phyloP scores from a whole-genome alignment of 2,329 filamentous ascomycete genomes.

The Fonsecaea erecta region DNA sequence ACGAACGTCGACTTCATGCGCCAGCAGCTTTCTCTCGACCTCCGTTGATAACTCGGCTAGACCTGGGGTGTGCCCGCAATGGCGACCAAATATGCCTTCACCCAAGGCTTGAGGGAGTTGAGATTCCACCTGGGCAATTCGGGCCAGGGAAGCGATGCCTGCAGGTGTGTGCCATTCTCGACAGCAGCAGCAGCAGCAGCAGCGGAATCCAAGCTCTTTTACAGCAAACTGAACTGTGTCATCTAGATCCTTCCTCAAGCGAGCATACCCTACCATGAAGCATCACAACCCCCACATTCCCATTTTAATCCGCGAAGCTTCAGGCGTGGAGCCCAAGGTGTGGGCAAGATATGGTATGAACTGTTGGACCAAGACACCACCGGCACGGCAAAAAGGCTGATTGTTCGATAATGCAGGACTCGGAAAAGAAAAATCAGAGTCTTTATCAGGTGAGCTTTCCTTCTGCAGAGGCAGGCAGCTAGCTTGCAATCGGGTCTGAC shows the following conservation, averaged over 20 bases:
- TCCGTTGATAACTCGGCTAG: neutral
- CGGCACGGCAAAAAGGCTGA: slow-evolving; percentile 17
- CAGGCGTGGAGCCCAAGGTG: slow-evolving; percentile 80
- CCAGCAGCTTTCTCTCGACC: neutral
- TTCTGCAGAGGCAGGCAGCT: neutral
- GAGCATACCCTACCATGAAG: slow-evolving; percentile 98
- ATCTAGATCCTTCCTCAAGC: slow-evolving; percentile 80
- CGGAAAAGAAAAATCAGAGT: slow-evolving; percentile 69
- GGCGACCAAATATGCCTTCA: slow-evolving; percentile 92
- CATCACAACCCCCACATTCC: slow-evolving; percentile 94
- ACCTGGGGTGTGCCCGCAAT: slow-evolving; percentile 57
- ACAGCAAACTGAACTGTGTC: slow-evolving; percentile 9
- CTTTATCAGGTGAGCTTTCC: slow-evolving; percentile 60
- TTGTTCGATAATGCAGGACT: slow-evolving; percentile 56
- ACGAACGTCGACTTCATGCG: neutral
- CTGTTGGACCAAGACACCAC: neutral
- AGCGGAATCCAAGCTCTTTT: neutral
- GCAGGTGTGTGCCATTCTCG: slow-evolving; percentile 65
- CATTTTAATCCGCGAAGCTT: slow-evolving; percentile 92
- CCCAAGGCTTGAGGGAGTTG: slow-evolving; percentile 86
- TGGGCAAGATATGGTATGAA: slow-evolving; percentile 87
- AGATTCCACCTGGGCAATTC: slow-evolving; percentile 98
- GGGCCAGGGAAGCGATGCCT: slow-evolving; percentile 83
- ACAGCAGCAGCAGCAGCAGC: neutral
- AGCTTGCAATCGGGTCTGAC: neutral